Evolutionary conservation across 805 yeast genomes (phyloP).

Genomic region (Monosporozyma aquatica): DNA sequence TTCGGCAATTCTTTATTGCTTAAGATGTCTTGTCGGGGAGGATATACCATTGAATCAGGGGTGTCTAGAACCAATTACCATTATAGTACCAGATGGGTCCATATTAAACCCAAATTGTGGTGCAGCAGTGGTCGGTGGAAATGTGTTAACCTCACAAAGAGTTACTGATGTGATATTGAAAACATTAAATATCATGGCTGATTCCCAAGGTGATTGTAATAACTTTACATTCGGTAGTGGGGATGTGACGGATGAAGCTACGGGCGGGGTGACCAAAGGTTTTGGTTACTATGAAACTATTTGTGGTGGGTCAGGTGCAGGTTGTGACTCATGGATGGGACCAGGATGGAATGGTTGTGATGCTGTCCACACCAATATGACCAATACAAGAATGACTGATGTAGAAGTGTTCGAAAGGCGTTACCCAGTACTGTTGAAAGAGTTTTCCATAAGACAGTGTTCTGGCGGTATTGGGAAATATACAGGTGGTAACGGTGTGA

Average conservation of each 20-base stretch:
- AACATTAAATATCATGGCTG: slow-evolving; percentile 86
- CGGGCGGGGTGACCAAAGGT: slow-evolving; percentile 41
- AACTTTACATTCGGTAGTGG: slow-evolving; percentile 86
- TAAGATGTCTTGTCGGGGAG: slow-evolving; percentile 75
- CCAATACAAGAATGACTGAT: slow-evolving; percentile 88
- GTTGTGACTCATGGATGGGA: slow-evolving; percentile 40
- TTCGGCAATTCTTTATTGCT: slow-evolving; percentile 80
- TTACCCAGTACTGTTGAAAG: slow-evolving; percentile 71
- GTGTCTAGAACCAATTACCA: slow-evolving; percentile 69
- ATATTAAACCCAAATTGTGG: slow-evolving; percentile 68
- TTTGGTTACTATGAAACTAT: slow-evolving; percentile 92
- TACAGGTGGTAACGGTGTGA: slow-evolving; percentile 78
- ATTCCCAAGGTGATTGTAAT: slow-evolving; percentile 93
- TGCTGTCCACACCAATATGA: slow-evolving; percentile 92
- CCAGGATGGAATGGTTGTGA: slow-evolving; percentile 76
- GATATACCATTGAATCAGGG: slow-evolving; percentile 94
- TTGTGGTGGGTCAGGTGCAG: slow-evolving; percentile 93
- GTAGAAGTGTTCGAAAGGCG: slow-evolving; percentile 82
- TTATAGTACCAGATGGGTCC: slow-evolving; percentile 53
- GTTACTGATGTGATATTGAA: slow-evolving; percentile 81
- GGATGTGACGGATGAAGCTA: slow-evolving; percentile 47
- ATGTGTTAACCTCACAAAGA: slow-evolving; percentile 90
- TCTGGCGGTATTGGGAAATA: slow-evolving; percentile 77
- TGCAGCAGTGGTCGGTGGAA: slow-evolving; percentile 92
- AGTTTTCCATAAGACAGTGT: slow-evolving; percentile 56